These are phyloP conservation scores for Ophiostoma fasciatum DNA, from an alignment of 2,329 filamentous ascomycete species.

Conservation along the genomic window DNA sequence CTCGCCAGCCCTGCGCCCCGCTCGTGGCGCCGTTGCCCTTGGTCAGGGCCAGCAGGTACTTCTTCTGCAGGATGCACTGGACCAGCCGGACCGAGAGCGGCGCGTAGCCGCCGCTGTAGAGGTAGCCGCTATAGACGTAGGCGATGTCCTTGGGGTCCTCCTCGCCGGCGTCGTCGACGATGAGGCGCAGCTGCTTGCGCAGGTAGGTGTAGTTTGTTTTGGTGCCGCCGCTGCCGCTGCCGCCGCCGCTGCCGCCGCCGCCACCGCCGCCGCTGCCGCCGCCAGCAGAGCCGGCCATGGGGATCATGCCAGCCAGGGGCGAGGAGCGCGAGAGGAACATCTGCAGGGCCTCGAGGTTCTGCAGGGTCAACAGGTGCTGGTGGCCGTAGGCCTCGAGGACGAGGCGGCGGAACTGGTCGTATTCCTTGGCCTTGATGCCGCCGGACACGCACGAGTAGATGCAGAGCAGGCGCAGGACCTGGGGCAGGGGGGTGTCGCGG, in stretches of 20 bases:
- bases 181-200: constrained; percentile 72
- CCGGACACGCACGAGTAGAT: constrained; percentile 84
- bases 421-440: constrained; percentile 75
- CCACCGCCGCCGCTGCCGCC: constrained; percentile 33
- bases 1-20: constrained; percentile 69
- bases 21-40: constrained; percentile 35
- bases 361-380: constrained; percentile 82
- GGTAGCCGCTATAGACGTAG: constrained; percentile 98
- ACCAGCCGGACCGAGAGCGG: constrained; percentile 82
- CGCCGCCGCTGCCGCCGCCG: constrained; percentile 30
- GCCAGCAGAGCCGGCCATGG: constrained; percentile 47
- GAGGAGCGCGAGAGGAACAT: constrained; percentile 67
- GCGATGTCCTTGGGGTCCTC: constrained; percentile 86
- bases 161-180: constrained; percentile 94
- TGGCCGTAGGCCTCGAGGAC: constrained; percentile 89
- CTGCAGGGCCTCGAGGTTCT: constrained; percentile 77
- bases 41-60: constrained; percentile 60
- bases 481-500: constrained; percentile 64
- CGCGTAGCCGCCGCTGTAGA: no score
- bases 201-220: constrained; percentile 87
- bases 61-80: constrained; percentile 85
- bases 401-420: constrained; percentile 76
- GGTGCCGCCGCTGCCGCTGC: constrained; percentile 33
- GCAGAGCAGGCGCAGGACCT: constrained; percentile 72
- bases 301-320: constrained; percentile 66